Percentiles rank a stretch among this genome's conserved stretches.
phyloP scores from a whole-genome alignment of 495 filamentous ascomycete genomes.

The Pseudoneurospora amorphoporcata region DNA sequence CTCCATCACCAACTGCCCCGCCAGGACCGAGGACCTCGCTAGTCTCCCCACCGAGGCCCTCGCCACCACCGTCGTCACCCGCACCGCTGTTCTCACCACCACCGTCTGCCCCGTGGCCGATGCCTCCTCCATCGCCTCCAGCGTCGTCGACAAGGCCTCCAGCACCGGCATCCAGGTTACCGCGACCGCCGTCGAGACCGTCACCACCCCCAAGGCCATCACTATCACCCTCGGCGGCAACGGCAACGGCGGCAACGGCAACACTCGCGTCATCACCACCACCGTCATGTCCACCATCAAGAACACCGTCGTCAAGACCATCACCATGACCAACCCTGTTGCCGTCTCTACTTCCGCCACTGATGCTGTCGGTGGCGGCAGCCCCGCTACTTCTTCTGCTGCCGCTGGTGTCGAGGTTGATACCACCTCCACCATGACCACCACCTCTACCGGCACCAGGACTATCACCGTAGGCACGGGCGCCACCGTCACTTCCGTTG shows the following conservation, averaged over 20 bases:
- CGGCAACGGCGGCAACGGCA: conserved; percentile 24
- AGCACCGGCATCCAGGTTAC: conserved; percentile 18
- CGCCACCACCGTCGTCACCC: conserved; percentile 30
- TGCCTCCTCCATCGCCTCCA: conserved; percentile 29
- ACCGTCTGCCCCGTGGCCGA: conserved; percentile 38
- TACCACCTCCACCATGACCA: conserved; percentile 18
- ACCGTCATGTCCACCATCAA: conserved; percentile 30
- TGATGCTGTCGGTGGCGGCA: conserved; percentile 17
- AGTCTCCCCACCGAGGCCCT: conserved; percentile 20
- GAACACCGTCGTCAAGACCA: conserved; percentile 6
- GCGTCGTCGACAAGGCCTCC: conserved; percentile 23
- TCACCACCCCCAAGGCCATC: conserved; percentile 21
- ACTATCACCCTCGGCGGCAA: conserved; percentile 28
- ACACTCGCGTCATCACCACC: conserved; percentile 22
- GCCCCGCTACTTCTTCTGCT: background rate
- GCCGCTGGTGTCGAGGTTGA: background rate
- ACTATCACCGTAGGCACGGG: conserved; percentile 27
- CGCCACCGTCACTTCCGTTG: conserved; percentile 9
- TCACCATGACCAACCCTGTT: conserved; percentile 10
- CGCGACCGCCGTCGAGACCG: conserved; percentile 6
- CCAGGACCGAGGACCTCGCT: conserved; percentile 25
- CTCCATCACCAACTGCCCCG: conserved; percentile 55
- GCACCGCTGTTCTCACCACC: conserved; percentile 33
- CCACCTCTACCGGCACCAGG: conserved; percentile 29
- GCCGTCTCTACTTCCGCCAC: conserved; percentile 15